Percentiles rank a stretch among this genome's conserved stretches.
Evolutionary conservation across 495 filamentous ascomycete genomes (phyloP).

Genomic region (Niebla homalea): DNA sequence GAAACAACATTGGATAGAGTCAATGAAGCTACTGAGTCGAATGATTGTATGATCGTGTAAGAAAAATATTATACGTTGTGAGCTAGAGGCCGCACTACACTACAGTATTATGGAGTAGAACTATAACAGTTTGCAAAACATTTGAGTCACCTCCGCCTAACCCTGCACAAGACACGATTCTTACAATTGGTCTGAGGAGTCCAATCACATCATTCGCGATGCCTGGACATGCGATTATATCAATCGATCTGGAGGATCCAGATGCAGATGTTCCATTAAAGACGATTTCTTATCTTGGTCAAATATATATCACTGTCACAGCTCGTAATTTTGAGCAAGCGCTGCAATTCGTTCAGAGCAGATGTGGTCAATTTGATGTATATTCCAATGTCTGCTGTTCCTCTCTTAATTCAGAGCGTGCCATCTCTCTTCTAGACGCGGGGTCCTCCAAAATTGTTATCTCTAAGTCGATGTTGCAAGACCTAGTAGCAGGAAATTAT

Average conservation of each 20-base stretch:
- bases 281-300: slow-evolving; percentile 66
- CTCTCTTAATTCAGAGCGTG: slow-evolving; percentile 52
- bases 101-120: too few relatives aligned
- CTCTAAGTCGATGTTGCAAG: slow-evolving; percentile 46
- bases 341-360: slow-evolving; percentile 51
- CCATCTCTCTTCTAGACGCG: slow-evolving; percentile 68
- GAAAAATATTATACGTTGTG: too few relatives aligned
- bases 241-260: slow-evolving; percentile 27
- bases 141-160: too few relatives aligned
- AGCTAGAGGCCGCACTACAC: too few relatives aligned
- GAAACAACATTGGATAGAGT: neutral
- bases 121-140: too few relatives aligned
- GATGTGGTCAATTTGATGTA: slow-evolving; percentile 51
- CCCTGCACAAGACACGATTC: too few relatives aligned
- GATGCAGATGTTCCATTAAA: slow-evolving; percentile 44
- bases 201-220: slow-evolving; percentile 16
- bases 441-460: slow-evolving; percentile 85
- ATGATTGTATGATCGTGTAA: too few relatives aligned
- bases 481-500: slow-evolving; percentile 26
- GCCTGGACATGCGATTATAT: slow-evolving; percentile 38
- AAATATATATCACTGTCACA: slow-evolving; percentile 54
- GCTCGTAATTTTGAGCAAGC: slow-evolving; percentile 44
- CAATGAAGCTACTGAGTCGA: too few relatives aligned
- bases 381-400: slow-evolving; percentile 68
- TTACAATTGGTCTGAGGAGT: too few relatives aligned